Evolutionary conservation across 768 basidiomycete species (phyloP).

Genomic region (Rhizopogon vulgaris): DNA sequence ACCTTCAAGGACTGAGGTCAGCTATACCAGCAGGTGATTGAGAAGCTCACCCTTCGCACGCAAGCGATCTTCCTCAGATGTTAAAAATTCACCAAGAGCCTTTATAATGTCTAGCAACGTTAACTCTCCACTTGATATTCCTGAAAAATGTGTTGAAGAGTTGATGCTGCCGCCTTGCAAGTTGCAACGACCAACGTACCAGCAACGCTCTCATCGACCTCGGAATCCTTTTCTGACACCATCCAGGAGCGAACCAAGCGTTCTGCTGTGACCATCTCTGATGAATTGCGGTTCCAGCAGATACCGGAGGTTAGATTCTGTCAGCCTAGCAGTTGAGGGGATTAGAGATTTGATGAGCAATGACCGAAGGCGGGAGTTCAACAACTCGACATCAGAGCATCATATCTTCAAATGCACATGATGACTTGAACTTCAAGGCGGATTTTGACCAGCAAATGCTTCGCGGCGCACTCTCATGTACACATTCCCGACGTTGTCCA

Average conservation of each 20-base stretch:
- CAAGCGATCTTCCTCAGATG: constrained; percentile 73
- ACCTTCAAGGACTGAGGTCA: constrained; percentile 41
- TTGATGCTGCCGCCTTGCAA: constrained; percentile 26
- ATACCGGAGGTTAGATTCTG: not conserved
- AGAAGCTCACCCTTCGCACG: constrained; percentile 67
- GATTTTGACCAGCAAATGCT: constrained; percentile 12
- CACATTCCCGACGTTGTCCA: constrained; percentile 13
- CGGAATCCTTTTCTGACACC: constrained; percentile 52
- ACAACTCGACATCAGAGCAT: constrained; percentile 3
- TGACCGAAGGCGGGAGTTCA: constrained; percentile 4
- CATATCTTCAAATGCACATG: not conserved
- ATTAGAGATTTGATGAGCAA: constrained; percentile 1
- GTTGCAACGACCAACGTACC: constrained; percentile 37
- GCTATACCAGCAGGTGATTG: not conserved
- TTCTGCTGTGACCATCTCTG: constrained; percentile 36
- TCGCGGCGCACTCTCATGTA: constrained; percentile 11
- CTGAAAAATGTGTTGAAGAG: constrained; percentile 28
- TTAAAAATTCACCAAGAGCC: constrained; percentile 81
- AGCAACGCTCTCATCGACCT: constrained; percentile 51
- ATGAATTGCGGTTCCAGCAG: not conserved
- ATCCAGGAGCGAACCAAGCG: constrained; percentile 70
- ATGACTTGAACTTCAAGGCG: no score
- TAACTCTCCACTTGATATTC: constrained; percentile 45
- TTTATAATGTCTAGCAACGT: constrained; percentile 78
- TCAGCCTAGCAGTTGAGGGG: not conserved